Percentiles rank a stretch among this genome's conserved stretches.
Conservation (phyloP, 1,284 basidiomycete species). For the Tilletiaria anomala region DNA sequence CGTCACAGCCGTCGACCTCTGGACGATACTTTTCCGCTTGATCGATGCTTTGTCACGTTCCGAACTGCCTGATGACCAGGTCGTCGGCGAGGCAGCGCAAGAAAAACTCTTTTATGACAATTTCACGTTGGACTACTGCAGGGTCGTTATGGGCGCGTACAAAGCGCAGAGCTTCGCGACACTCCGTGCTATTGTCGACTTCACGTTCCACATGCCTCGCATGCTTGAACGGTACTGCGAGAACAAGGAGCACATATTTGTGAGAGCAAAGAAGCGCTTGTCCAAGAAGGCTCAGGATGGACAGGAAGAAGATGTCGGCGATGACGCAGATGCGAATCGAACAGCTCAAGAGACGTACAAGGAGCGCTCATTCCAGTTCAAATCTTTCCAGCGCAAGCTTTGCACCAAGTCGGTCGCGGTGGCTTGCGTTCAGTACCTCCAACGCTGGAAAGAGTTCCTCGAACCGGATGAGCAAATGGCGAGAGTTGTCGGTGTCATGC, state of each 20-base stretch:
- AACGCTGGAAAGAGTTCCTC: slow-evolving; percentile 25
- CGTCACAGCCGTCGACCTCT: slow-evolving; percentile 26
- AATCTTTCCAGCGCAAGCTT: slow-evolving; percentile 29
- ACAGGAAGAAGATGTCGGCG: slow-evolving; percentile 4
- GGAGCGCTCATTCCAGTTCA: slow-evolving; percentile 33
- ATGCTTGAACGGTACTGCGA: slow-evolving; percentile 32
- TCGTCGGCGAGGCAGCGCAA: slow-evolving; percentile 28
- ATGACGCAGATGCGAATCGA: slow-evolving; percentile 12
- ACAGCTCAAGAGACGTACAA: slow-evolving; percentile 11
- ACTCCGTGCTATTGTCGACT: slow-evolving; percentile 26
- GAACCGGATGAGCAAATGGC: slow-evolving; percentile 20
- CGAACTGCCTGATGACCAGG: slow-evolving; percentile 14
- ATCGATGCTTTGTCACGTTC: slow-evolving; percentile 28
- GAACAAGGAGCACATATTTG: slow-evolving; percentile 31
- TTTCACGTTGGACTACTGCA: slow-evolving; percentile 25
- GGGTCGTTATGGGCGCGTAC: slow-evolving; percentile 24
- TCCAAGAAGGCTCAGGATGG: slow-evolving; percentile 7
- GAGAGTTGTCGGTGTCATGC: slow-evolving; percentile 27
- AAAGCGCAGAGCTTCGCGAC: slow-evolving; percentile 31
- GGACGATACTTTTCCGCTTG: slow-evolving; percentile 30
- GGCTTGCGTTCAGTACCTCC: slow-evolving; percentile 25
- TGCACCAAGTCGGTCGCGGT: slow-evolving; percentile 23
- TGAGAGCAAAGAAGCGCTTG: slow-evolving; percentile 21
- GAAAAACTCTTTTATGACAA: slow-evolving; percentile 33
- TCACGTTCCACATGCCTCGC: slow-evolving; percentile 29